A percentile compares a stretch with the other conserved stretches of the same genome.
Evolutionary conservation across 306 rosid species (phyloP).

Genomic region (Dalbergia cochinchinensis): DNA sequence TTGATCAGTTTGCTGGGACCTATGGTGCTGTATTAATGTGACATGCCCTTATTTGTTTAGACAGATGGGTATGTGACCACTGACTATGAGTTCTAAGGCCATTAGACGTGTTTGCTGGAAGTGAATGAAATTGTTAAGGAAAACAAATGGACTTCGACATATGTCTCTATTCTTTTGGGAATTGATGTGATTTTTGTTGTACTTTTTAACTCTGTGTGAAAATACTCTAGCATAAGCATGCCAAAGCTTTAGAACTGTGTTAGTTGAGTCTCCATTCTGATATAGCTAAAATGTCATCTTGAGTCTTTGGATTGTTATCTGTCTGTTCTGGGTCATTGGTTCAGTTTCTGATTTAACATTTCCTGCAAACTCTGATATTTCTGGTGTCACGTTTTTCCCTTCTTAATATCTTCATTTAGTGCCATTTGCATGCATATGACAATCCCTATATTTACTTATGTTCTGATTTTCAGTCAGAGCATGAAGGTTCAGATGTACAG

Average conservation of each 20-base stretch:
- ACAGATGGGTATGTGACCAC: not conserved
- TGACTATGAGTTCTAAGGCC: conserved; percentile 28
- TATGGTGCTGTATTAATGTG: conserved; percentile 10
- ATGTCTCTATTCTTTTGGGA: not conserved
- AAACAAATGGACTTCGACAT: conserved; percentile 11
- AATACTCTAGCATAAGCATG: conserved; percentile 17
- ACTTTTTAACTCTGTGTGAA: not conserved
- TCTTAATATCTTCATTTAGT: conserved; percentile 36
- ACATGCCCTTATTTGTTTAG: conserved; percentile 25
- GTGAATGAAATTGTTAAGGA: conserved; percentile 23
- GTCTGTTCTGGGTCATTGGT: conserved; percentile 23
- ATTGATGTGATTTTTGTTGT: not conserved
- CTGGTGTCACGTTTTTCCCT: conserved; percentile 12
- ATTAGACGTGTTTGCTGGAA: conserved; percentile 32
- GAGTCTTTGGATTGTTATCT: not conserved
- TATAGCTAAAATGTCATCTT: conserved; percentile 10
- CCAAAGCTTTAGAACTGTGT: conserved; percentile 10
- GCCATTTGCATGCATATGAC: conserved; percentile 25
- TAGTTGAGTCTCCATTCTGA: conserved; percentile 15
- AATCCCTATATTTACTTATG: conserved; percentile 32
- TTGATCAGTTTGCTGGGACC: conserved; percentile 34
- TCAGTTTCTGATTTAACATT: conserved; percentile 12
- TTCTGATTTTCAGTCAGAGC: conserved; percentile 73
- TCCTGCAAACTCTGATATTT: conserved; percentile 34
- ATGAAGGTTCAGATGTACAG: conserved; percentile 92